Evolutionary conservation across 148 eudicot species (phyloP), one percentile per base, ranked within the genome.

Genomic region (Suaeda aralocaspica): DNA sequence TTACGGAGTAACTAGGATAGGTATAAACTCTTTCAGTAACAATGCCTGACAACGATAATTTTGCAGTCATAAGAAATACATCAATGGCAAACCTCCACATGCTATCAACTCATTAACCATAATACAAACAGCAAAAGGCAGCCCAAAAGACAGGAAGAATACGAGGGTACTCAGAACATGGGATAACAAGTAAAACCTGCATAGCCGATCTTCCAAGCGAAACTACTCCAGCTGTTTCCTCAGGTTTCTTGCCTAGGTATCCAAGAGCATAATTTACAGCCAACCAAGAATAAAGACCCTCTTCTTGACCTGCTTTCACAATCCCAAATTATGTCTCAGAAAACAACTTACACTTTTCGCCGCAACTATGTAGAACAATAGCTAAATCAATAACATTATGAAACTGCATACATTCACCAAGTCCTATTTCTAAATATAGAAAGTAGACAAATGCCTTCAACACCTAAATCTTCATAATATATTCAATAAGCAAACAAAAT

Each of bases 251-350:
- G 71, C 87, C 87, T 53, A 84, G 58, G 71, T 66, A 78, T 71
- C 87, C 87, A 58, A 84, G 75, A 42, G 82, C 82, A 84, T 81
- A 76, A 72, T 84, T 84, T 44, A 76, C 74, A 70, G 84, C 87
- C 74, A 81, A 59, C 87, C 87, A 84, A 67, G 77, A 67, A 76
- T 84, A 84, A 59, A 81, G 44, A 70, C 75, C 82, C 70, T 81
- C 82, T 34, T 84, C 79, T 76, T 66, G 67, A 58, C 79, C 87
- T 84, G 76, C 46, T 63, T 45, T 34, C 66, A 68, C 30, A 36
- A 36, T 36, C 8, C 8, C 41, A 36, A 8, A 41, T 45, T 56
- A 15, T 58, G 64, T 29, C 31, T 33, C 28, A 42, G 53, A 34
- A 42, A 14, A n/a, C n/a, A n/a, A n/a, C n/a, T n/a, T n/a, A n/a